phyloP scores from a whole-genome alignment of 768 basidiomycete genomes.

The Lactifluus volemus region DNA sequence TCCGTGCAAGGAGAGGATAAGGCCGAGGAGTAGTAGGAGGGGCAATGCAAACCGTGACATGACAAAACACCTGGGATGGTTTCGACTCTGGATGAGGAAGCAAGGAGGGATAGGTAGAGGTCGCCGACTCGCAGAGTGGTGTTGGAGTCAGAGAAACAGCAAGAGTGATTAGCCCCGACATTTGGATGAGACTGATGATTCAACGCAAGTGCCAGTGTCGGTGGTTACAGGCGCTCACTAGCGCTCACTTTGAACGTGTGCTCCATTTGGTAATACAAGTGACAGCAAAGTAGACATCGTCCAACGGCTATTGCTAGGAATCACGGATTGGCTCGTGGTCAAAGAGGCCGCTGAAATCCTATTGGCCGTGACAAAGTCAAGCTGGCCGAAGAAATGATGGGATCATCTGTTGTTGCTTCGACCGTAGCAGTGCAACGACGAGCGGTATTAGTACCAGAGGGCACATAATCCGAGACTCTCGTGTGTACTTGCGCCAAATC shows the following conservation, averaged over 20 bases:
- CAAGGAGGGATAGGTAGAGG: not conserved
- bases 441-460: not conserved
- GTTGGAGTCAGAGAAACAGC: not conserved
- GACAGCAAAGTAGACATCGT: no score
- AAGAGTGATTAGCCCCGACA: not conserved
- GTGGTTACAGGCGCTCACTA: not conserved
- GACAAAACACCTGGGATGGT: not conserved
- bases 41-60: not conserved
- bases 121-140: slow-evolving; percentile 3
- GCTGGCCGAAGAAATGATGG: not conserved
- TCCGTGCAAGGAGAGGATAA: not conserved
- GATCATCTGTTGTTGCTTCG: not conserved
- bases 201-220: not conserved
- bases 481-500: not conserved
- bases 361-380: not conserved
- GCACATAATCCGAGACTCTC: not conserved
- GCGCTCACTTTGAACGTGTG: no score
- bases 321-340: no score
- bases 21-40: not conserved
- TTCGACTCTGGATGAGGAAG: not conserved
- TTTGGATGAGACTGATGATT: not conserved
- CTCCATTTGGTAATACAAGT: no score
- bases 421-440: not conserved
- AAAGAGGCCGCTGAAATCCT: no score
- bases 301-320: not conserved